Evolutionary conservation across 805 yeast genomes (phyloP), one percentile per base, ranked within the genome.

Genomic region (Scheffersomyces amazonensis): DNA sequence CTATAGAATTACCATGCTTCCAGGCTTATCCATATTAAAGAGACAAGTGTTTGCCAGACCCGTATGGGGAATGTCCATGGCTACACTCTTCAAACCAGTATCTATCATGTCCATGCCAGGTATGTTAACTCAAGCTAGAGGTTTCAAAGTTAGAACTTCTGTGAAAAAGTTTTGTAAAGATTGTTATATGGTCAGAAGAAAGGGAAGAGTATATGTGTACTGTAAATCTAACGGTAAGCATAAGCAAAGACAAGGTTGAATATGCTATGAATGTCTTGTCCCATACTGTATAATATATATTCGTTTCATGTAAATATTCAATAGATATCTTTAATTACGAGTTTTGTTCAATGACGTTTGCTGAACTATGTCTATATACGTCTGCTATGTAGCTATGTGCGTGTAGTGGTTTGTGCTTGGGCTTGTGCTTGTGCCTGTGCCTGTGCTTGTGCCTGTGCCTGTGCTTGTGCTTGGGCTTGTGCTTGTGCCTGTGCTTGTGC

Each of bases 191-290:
- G 96, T 93, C 9, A 84, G 95, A 65, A 83, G 98, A 64, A 93
- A 90, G 66, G 99, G 99, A 30, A 76, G 93, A 54, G 91, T 90
- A 10, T 88, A 87, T 48, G 96, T 93, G 28, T 83, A 87, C 58
- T 91, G 99, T 73, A 93, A 90, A 62, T 73, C 93, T 34, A 87
- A 90, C 60, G 88, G 89, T 46, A 88, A 87, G 60, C 98, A 90
- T 65, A 90, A 90, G 66, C 97, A 90, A 65, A 87, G 96, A 63
- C 96, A 87, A 63, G 87, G 87, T 50, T 82, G 60, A 35, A 10
- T 21, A 7, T 8, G 23, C 10, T 21, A 8, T 8, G 23, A 10
- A 21, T 10, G 10, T 21, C 10, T 21, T 10, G 10, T 21, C 7
- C 10, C 23, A 21, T 21, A 21, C 23, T 10, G 23, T 21, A 21